Conservation (phyloP, 2,329 filamentous ascomycete species). For the Pestalotiopsis sp. region DNA sequence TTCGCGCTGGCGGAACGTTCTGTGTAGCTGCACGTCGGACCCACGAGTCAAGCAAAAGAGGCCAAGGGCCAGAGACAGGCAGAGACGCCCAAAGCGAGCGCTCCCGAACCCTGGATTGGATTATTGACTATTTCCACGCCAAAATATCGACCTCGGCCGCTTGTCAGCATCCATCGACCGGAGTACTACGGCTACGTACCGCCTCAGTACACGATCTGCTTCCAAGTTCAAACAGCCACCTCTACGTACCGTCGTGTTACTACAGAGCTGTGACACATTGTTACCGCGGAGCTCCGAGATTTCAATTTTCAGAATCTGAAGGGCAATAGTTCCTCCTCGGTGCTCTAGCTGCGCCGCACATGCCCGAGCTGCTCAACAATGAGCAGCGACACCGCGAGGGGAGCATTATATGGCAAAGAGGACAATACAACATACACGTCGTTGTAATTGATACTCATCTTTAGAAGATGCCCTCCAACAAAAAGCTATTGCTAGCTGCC, state of each 20-base stretch:
- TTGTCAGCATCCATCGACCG: not conserved
- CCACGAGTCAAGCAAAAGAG: conserved; percentile 27
- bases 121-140: not conserved
- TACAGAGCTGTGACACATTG: not conserved
- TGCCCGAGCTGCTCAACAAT: not conserved
- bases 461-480: not conserved
- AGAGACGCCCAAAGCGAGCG: conserved; percentile 23
- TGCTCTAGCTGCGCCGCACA: not conserved
- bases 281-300: not conserved
- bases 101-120: not conserved
- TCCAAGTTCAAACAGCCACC: not conserved
- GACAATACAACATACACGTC: too few relatives aligned
- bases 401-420: too few relatives aligned
- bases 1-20: conserved; percentile 13
- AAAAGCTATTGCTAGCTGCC: not conserved
- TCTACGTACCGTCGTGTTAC: not conserved
- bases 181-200: not conserved
- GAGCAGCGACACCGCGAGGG: not conserved
- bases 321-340: not conserved
- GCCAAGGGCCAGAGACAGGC: conserved; percentile 14
- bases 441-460: too few relatives aligned
- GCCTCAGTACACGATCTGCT: not conserved
- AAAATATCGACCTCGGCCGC: not conserved
- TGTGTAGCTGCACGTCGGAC: conserved; percentile 1
- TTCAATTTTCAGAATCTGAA: not conserved